Evolutionary conservation across 1,139 yeast genomes (phyloP).

Genomic region (Pichiaceae sp.): DNA sequence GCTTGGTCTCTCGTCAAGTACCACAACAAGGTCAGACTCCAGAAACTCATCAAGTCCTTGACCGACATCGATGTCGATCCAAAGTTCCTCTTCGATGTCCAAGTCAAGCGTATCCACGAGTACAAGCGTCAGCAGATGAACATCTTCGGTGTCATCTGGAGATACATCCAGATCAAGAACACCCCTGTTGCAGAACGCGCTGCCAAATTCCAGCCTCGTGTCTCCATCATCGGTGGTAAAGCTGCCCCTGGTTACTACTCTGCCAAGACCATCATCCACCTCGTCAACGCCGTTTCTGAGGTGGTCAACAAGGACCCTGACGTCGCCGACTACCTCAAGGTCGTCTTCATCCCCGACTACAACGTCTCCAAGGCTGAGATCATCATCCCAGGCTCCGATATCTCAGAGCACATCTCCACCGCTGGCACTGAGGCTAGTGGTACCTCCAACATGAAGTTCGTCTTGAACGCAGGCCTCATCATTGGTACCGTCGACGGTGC

Average conservation of each 20-base stretch:
- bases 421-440: slow-evolving; percentile 98
- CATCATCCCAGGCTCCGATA: slow-evolving; percentile 82
- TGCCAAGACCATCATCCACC: slow-evolving; percentile 85
- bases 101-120: slow-evolving; percentile 92
- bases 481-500: slow-evolving; percentile 98
- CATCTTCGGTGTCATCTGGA: slow-evolving; percentile 78
- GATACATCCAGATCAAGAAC: slow-evolving; percentile 70
- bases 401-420: slow-evolving; percentile 93
- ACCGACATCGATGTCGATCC: slow-evolving; percentile 68
- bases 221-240: slow-evolving; percentile 84
- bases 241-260: slow-evolving; percentile 96
- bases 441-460: slow-evolving; percentile 94
- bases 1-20: slow-evolving; percentile 69
- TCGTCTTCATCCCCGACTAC: slow-evolving; percentile 84
- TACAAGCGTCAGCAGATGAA: slow-evolving; percentile 93
- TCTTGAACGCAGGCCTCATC: slow-evolving; percentile 85
- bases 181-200: slow-evolving; percentile 61
- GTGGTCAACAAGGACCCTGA: slow-evolving; percentile 75
- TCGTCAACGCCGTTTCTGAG: slow-evolving; percentile 72
- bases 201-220: slow-evolving; percentile 62
- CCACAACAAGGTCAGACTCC: slow-evolving; percentile 61
- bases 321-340: slow-evolving; percentile 70
- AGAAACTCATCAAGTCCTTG: slow-evolving; percentile 58
- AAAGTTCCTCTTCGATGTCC: slow-evolving; percentile 76
- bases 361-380: slow-evolving; percentile 92